These are phyloP conservation scores for Epithemia pelagica DNA, from an alignment of 108 stramenopile species.

Conservation along the genomic window DNA sequence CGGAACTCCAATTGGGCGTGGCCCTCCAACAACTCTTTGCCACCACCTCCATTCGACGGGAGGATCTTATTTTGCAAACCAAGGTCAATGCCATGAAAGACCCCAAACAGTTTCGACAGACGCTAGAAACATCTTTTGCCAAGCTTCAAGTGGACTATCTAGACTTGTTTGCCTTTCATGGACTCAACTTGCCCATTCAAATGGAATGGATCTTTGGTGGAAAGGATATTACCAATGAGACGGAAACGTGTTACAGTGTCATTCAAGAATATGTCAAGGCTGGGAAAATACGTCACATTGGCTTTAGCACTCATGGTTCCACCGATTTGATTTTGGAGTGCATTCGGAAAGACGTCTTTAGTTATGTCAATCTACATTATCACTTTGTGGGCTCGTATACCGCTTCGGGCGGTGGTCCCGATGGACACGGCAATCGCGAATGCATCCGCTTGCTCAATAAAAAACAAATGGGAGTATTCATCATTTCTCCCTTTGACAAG, in stretches of 20 bases:
- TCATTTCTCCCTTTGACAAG: slow-evolving; percentile 87
- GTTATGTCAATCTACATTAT: slow-evolving; percentile 85
- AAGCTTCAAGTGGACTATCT: slow-evolving; percentile 69
- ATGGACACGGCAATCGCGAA: slow-evolving; percentile 48
- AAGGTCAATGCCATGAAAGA: slow-evolving; percentile 51
- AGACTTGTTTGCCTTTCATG: slow-evolving; percentile 85
- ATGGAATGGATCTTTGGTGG: slow-evolving; percentile 57
- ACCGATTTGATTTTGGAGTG: slow-evolving; percentile 50
- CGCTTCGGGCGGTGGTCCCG: slow-evolving; percentile 50
- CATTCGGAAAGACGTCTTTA: slow-evolving; percentile 75
- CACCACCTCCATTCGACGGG: slow-evolving; percentile 54
- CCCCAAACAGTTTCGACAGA: slow-evolving; percentile 38
- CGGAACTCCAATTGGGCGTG: slow-evolving; percentile 69
- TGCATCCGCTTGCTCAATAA: slow-evolving; percentile 52
- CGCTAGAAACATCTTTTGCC: slow-evolving; percentile 46
- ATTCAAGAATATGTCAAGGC: slow-evolving; percentile 43
- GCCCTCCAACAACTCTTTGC: slow-evolving; percentile 66
- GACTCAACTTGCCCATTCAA: slow-evolving; percentile 59
- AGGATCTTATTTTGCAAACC: slow-evolving; percentile 87
- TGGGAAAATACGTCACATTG: slow-evolving; percentile 77
- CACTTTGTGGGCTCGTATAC: slow-evolving; percentile 85
- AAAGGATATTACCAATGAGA: slow-evolving; percentile 20
- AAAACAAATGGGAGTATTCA: slow-evolving; percentile 83
- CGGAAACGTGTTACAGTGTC: slow-evolving; percentile 57
- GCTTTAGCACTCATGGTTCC: slow-evolving; percentile 84